Evolutionary conservation across 169 alveolate species (phyloP), one percentile per base, ranked within the genome.

Genomic region (Eimeria acervulina): DNA sequence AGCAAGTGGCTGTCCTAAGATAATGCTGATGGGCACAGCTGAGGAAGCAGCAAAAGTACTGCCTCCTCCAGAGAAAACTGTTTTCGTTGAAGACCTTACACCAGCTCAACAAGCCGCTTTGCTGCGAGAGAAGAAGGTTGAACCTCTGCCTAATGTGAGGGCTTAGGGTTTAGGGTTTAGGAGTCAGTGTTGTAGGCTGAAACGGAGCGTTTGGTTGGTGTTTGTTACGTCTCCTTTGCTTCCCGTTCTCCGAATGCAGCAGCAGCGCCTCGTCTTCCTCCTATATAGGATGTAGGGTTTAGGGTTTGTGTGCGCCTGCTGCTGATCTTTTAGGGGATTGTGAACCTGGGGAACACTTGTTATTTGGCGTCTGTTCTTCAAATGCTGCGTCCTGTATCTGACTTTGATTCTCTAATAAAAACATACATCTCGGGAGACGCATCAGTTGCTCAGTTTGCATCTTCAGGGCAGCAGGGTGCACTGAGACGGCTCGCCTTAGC

Each of bases 291-390:
- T 59, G 68, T 59, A 17, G 26, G 21, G 68, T 17, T 1, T 59
- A 17, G 21, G 68, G 21, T 59, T 59, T 15, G 8, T 59, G 8
- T 59, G 21, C 19, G 21, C 28, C n/a, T 63, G 33, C 36, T n/a
- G n/a, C n/a, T 63, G 33, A 8, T n/a, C 21, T 26, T 90, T 17
- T 96, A 98, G 92, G 99, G 99, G 21, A 95, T 99, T 61, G 98
- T 98, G 89, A 99, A 99, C 95, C 95, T 99, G 80, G 99, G 99
- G 44, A 99, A 99, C 94, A 99, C 99, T 23, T 99, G 99, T 84
- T 99, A 99, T 97, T 98, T 99, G 96, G 99, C 98, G 94, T 97
- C 99, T 1, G 98, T 98, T 10, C 92, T 98, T 90, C 99, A 98
- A 96, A 97, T 98, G 93, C 95, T 98, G 88, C 96, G 98, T 36